A percentile compares a stretch with the other conserved stretches of the same genome.
These are phyloP conservation scores for Cynanchum wilfordii DNA, from an alignment of 257 asterid species.

Conservation along the genomic window DNA sequence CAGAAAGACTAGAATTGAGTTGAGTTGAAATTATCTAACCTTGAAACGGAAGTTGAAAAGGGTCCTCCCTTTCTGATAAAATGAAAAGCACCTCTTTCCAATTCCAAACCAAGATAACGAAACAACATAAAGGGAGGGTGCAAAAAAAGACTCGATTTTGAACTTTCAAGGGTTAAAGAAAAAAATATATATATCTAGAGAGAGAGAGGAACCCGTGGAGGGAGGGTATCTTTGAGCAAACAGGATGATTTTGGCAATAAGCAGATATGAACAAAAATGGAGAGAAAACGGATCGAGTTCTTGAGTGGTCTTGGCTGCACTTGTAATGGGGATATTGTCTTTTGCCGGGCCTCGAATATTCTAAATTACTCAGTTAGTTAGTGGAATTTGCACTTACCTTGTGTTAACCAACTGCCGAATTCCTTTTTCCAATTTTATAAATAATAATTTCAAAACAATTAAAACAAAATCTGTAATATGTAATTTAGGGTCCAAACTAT, in stretches of 20 bases:
- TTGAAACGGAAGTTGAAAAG: not conserved
- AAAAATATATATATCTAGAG: not conserved
- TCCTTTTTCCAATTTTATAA: no score
- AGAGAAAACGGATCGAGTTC: not conserved
- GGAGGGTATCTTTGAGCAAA: not conserved
- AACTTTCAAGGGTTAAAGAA: not conserved
- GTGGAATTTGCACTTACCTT: no score
- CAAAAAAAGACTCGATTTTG: conserved; percentile 1
- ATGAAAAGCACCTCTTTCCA: not conserved
- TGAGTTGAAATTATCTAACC: conserved; percentile 9
- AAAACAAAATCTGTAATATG: no score
- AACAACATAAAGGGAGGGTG: not conserved
- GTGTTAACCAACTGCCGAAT: no score
- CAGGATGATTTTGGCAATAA: conserved; percentile 5
- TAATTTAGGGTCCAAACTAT: no score
- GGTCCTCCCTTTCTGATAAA: not conserved
- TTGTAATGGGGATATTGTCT: not conserved
- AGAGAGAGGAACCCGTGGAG: not conserved
- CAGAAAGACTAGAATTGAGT: not conserved
- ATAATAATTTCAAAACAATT: no score
- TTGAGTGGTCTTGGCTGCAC: not conserved
- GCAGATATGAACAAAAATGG: conserved; percentile 8
- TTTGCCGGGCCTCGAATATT: not conserved
- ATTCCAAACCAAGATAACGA: not conserved
- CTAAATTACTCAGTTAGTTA: not conserved